A percentile compares a stretch with the other conserved stretches of the same genome.
Conservation (phyloP, 495 filamentous ascomycete genomes). For the Pseudotulostoma volvatum region DNA sequence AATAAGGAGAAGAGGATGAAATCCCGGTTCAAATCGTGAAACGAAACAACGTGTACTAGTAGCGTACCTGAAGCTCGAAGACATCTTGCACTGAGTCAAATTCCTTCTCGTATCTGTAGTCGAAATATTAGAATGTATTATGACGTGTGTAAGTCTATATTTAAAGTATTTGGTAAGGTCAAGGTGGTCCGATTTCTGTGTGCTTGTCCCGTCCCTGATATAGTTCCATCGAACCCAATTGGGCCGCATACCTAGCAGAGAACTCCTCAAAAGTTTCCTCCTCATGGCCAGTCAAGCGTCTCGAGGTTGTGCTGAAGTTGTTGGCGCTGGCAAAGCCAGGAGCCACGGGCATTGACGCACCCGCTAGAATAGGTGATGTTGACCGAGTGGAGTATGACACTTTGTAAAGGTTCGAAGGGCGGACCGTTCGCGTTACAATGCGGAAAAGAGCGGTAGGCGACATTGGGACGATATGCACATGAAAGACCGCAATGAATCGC, state of each 20-base stretch:
- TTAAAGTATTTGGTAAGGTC: not conserved
- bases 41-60: no score
- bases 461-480: slow-evolving; percentile 36
- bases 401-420: slow-evolving; percentile 42
- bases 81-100: slow-evolving; percentile 95
- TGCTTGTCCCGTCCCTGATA: not conserved
- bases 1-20: no score
- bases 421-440: slow-evolving; percentile 49
- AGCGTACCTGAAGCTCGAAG: slow-evolving; percentile 93
- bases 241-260: slow-evolving; percentile 68
- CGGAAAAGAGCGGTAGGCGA: slow-evolving; percentile 55
- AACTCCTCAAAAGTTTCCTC: slow-evolving; percentile 98
- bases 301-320: slow-evolving; percentile 54
- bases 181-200: not conserved
- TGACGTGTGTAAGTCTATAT: not conserved
- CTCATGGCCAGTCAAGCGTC: slow-evolving; percentile 44
- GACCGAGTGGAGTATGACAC: slow-evolving; percentile 38
- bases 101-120: slow-evolving; percentile 89
- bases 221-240: slow-evolving; percentile 9
- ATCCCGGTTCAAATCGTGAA: no score
- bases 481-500: no score
- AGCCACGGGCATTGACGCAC: slow-evolving; percentile 25
- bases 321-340: no score
- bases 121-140: slow-evolving; percentile 6
- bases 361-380: slow-evolving; percentile 35